Evolutionary conservation across 2,329 filamentous ascomycete species (phyloP).

Genomic region (Apiospora arundinis): DNA sequence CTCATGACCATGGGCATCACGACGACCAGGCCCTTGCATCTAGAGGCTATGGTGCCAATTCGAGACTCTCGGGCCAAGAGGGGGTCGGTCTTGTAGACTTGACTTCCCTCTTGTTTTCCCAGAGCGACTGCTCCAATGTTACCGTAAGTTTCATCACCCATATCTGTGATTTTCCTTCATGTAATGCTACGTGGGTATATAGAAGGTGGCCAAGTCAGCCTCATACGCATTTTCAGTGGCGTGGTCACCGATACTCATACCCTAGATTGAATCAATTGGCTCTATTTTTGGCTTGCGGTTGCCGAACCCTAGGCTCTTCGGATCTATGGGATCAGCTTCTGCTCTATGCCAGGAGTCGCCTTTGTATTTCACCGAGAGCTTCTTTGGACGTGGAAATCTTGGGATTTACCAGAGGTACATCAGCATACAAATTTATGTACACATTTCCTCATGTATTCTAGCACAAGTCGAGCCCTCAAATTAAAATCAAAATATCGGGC

Average conservation of each 20-base stretch:
- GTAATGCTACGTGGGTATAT: slow-evolving; percentile 51
- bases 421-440: slow-evolving; percentile 27
- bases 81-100: slow-evolving; percentile 82
- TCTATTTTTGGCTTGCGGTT: slow-evolving; percentile 37
- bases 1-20: slow-evolving; percentile 62
- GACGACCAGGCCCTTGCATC: slow-evolving; percentile 57
- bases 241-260: slow-evolving; percentile 73
- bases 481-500: slow-evolving; percentile 14
- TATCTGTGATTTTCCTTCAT: slow-evolving; percentile 25
- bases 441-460: slow-evolving; percentile 32
- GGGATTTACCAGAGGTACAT: slow-evolving; percentile 61
- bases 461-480: slow-evolving; percentile 17
- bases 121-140: slow-evolving; percentile 65
- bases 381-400: slow-evolving; percentile 54
- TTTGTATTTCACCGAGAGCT: slow-evolving; percentile 54
- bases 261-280: slow-evolving; percentile 58
- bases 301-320: slow-evolving; percentile 44
- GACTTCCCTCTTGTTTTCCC: slow-evolving; percentile 74
- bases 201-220: slow-evolving; percentile 68
- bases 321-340: slow-evolving; percentile 48
- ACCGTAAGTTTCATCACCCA: slow-evolving; percentile 43
- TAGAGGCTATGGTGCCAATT: slow-evolving; percentile 86
- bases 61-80: slow-evolving; percentile 68
- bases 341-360: slow-evolving; percentile 40
- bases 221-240: slow-evolving; percentile 53